These are phyloP conservation scores for Rhodotorula mucilaginosa DNA, from an alignment of 1,284 basidiomycete genomes.

Conservation along the genomic window DNA sequence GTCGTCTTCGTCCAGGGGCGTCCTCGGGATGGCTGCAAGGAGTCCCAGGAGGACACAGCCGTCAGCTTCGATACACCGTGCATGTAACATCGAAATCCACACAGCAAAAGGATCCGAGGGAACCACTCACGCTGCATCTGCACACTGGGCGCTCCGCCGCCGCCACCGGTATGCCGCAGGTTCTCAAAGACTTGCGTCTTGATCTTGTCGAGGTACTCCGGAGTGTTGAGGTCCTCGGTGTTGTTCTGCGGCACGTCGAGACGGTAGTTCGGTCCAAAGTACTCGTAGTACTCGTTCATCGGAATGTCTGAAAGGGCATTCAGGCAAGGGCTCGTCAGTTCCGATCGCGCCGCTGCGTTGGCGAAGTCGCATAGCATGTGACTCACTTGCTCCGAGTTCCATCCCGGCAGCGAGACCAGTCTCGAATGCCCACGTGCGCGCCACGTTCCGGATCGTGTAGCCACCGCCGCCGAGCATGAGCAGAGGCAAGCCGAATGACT, in stretches of 20 bases:
- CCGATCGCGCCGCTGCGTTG: no score
- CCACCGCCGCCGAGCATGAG: constrained; percentile 94
- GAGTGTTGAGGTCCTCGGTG: constrained; percentile 92
- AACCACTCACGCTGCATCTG: constrained; percentile 70
- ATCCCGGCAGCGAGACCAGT: constrained; percentile 95
- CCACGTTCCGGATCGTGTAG: constrained; percentile 98
- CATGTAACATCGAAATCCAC: neutral
- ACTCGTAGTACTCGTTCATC: constrained; percentile 97
- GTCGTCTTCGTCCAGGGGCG: constrained; percentile 73
- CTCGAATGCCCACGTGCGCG: constrained; percentile 95
- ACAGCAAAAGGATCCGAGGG: neutral
- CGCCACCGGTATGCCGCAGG: constrained; percentile 65
- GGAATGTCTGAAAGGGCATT: constrained; percentile 67
- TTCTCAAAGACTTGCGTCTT: constrained; percentile 90
- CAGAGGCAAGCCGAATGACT: constrained; percentile 90
- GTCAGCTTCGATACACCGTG: neutral
- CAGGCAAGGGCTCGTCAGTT: no score
- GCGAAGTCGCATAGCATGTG: no score
- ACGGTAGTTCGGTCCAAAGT: constrained; percentile 96
- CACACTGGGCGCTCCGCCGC: constrained; percentile 74
- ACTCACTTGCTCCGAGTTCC: constrained; percentile 76
- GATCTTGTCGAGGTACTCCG: constrained; percentile 87
- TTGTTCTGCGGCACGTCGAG: constrained; percentile 96
- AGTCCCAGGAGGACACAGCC: no score
- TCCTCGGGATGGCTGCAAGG: constrained; percentile 65